These are phyloP conservation scores for Lasiosphaeris hirsuta DNA, from an alignment of 495 filamentous ascomycete species.

Conservation along the genomic window DNA sequence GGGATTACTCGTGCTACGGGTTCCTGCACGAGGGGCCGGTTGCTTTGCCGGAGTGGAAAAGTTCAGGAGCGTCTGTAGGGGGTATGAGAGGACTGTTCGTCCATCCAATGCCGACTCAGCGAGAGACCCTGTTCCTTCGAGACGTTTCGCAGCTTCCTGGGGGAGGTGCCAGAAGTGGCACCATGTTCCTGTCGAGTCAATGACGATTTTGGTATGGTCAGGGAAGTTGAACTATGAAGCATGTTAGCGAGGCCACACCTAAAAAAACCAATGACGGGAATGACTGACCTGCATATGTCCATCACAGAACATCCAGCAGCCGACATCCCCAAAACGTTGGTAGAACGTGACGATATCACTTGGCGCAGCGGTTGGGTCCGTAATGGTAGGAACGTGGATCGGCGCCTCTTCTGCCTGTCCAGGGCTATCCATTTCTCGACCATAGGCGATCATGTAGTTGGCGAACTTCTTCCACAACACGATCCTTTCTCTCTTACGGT, in stretches of 20 bases:
- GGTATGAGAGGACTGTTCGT: slow-evolving; percentile 56
- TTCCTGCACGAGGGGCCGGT: slow-evolving; percentile 41
- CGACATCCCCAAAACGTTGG: slow-evolving; percentile 80
- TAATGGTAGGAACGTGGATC: slow-evolving; percentile 50
- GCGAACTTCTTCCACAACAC: slow-evolving; percentile 88
- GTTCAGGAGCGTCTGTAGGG: slow-evolving; percentile 57
- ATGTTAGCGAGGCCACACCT: neutral
- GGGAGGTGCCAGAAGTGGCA: slow-evolving; percentile 85
- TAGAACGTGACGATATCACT: slow-evolving; percentile 80
- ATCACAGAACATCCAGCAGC: slow-evolving; percentile 85
- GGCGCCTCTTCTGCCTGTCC: slow-evolving; percentile 34
- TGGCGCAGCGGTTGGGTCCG: slow-evolving; percentile 39
- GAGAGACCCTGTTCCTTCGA: slow-evolving; percentile 60
- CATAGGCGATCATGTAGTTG: slow-evolving; percentile 80
- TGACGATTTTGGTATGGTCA: slow-evolving; percentile 90
- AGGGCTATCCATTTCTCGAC: slow-evolving; percentile 48
- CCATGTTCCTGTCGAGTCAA: slow-evolving; percentile 70
- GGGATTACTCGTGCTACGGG: slow-evolving; percentile 32
- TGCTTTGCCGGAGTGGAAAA: slow-evolving; percentile 42
- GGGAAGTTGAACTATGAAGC: slow-evolving; percentile 81
- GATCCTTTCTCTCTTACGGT: slow-evolving; percentile 67
- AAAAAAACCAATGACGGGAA: neutral
- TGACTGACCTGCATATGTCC: slow-evolving; percentile 71
- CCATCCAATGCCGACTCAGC: slow-evolving; percentile 63
- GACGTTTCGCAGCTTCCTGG: slow-evolving; percentile 59